Evolutionary conservation across 257 asterid genomes (phyloP), one percentile per base, ranked within the genome.

Genomic region (Solanum sitiens): DNA sequence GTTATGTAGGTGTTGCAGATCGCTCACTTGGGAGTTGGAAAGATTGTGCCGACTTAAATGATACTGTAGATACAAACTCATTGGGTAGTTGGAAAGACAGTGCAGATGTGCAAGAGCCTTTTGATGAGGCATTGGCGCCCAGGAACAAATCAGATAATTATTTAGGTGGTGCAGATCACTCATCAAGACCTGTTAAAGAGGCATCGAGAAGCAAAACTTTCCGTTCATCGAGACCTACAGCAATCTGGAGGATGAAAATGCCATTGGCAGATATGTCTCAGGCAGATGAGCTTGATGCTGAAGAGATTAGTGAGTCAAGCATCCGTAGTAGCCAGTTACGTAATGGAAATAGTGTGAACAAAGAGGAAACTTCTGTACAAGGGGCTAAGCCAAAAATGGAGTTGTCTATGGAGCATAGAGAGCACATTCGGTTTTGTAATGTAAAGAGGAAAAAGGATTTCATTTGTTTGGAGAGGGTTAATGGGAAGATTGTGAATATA

Each of bases 231-330:
- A 83, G 86, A 61, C 89, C 89, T 21, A 40, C 65, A 67, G 91
- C 88, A 67, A 87, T 86, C 87, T 89, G 92, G 35, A 71, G 9
- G 30, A 71, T 75, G 88, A 94, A 93, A 87, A 92, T 91, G 92
- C 94, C 99, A 44, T 94, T 98, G 98, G 98, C 98, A 27, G 99
- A 95, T 89, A 97, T 97, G 97, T 94, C 98, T 86, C 92, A 88
- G 86, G 97, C 95, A 89, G 98, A 95, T 88, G 99, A 95, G 90
- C 93, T 94, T 88, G 94, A 89, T 79, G 89, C 44, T 18, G 91
- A 86, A 77, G 92, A 87, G 9, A 88, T 87, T 80, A 87, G 39
- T 39, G 88, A 85, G 79, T 90, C 71, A 83, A 83, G 21, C 39
- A 70, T 56, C 47, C 9, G 63, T 18, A n/a, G 61, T 2, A 63